Evolutionary conservation across 306 rosid genomes (phyloP), one percentile per base, ranked within the genome.

Genomic region (Ammopiptanthus mongolicus): DNA sequence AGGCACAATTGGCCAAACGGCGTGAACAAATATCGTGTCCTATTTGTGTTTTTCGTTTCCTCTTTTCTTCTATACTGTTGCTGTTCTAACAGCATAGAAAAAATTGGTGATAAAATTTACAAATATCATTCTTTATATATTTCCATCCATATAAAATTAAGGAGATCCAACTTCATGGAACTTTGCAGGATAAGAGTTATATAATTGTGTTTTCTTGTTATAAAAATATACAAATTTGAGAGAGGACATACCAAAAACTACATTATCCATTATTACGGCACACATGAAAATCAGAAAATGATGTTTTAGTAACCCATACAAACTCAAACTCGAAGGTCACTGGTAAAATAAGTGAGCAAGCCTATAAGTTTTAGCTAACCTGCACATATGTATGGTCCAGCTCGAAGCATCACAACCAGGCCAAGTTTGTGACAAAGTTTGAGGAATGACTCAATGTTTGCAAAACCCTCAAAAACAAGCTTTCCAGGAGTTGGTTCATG

Each of bases 321-420:
- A 71, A 50, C 76, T 61, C 34, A 22, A 74, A 50, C 76, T 61
- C 34, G 17, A 74, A 51, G 66, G 39, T 74, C 44, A 60, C 19
- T 31, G 22, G 33, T 29, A 42, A 50, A 39, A 13, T 55, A 29
- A 71, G 64, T 17, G 51, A 41, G 14, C 53, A 51, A 42, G 71
- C 73, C 65, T 34, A 44, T 48, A 69, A 73, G 25, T 77, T 57
- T 55, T 29, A 67, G 81, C 84, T 75, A 70, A 90, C 97, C 98
- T 86, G 75, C 96, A 65, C 98, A 91, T 69, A 91, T 85, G 75
- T 94, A 95, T 76, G 98, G 98, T 59, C 98, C 98, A 5, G 96
- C 69, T 74, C 98, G 84, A 74, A 95, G 90, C 97, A 90, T 88
- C 72, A 95, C 98, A 29, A 86, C 80, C 23, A 95, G 81, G 72